Evolutionary conservation across 1,284 basidiomycete genomes (phyloP).

Genomic region (Vanrija sp.): DNA sequence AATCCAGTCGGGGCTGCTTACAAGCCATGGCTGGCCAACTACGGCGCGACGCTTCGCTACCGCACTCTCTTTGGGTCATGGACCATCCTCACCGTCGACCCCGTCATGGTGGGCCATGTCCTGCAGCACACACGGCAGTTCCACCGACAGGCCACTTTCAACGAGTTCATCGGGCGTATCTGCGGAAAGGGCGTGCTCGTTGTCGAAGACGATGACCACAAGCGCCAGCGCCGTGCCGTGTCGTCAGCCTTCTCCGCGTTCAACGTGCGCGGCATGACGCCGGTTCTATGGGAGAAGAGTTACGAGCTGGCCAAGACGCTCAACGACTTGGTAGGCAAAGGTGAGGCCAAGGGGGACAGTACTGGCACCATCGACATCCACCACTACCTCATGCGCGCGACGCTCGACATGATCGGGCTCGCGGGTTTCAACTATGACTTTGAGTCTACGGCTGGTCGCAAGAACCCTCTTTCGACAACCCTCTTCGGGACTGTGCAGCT

Average conservation of each 20-base stretch:
- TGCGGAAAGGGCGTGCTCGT: slow-evolving; percentile 43
- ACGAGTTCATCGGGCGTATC: slow-evolving; percentile 54
- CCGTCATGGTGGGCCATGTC: slow-evolving; percentile 59
- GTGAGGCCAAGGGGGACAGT: slow-evolving; percentile 15
- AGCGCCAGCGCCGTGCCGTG: slow-evolving; percentile 53
- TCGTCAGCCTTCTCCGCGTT: slow-evolving; percentile 49
- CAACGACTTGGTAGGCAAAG: slow-evolving; percentile 8
- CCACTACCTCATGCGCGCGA: slow-evolving; percentile 60
- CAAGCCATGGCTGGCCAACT: slow-evolving; percentile 17
- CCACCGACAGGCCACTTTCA: slow-evolving; percentile 63
- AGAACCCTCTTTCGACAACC: slow-evolving; percentile 58
- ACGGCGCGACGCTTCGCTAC: slow-evolving; percentile 27
- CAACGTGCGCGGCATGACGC: slow-evolving; percentile 49
- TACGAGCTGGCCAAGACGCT: slow-evolving; percentile 32
- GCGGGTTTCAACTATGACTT: slow-evolving; percentile 64
- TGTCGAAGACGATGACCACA: slow-evolving; percentile 55
- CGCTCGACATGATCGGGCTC: slow-evolving; percentile 65
- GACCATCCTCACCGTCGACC: slow-evolving; percentile 62
- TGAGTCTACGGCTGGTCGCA: slow-evolving; percentile 43
- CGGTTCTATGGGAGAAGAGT: slow-evolving; percentile 64
- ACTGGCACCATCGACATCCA: slow-evolving; percentile 57
- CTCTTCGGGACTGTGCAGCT: slow-evolving; percentile 36
- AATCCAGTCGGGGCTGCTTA: slow-evolving; percentile 16
- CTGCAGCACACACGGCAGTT: slow-evolving; percentile 61
- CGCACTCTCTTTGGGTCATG: slow-evolving; percentile 19